Conservation (phyloP, 257 asterid species). For the Petunia secreta region DNA sequence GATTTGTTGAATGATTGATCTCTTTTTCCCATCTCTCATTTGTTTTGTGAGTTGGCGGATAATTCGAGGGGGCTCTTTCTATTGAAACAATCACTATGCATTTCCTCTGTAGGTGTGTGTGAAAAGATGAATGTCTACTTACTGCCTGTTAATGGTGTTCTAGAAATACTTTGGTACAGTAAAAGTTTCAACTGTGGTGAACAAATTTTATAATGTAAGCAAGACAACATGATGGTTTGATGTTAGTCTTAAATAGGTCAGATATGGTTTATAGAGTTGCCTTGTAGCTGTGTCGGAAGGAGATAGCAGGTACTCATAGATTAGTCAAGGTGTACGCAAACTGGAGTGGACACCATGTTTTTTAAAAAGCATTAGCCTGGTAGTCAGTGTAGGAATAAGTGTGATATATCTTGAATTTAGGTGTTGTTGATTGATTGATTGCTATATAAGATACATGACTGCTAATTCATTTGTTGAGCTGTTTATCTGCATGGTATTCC, state of each 20-base stretch:
- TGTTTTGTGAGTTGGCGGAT: neutral
- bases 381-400: neutral
- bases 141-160: neutral
- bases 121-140: neutral
- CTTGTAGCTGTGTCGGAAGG: too few species aligned
- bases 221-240: neutral
- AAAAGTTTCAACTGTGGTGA: neutral
- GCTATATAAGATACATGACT: neutral
- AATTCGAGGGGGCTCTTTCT: neutral
- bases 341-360: too few species aligned
- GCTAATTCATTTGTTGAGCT: constrained; percentile 1
- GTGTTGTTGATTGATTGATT: neutral
- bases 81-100: neutral
- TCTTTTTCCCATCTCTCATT: neutral
- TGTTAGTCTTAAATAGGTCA: too few species aligned
- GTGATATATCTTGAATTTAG: neutral
- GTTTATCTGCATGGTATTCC: neutral
- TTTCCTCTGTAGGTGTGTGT: neutral
- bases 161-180: neutral
- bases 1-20: neutral
- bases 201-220: neutral
- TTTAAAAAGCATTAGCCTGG: neutral
- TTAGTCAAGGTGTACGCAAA: too few species aligned
- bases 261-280: too few species aligned
- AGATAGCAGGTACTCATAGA: too few species aligned